Percentiles rank a stretch among this genome's conserved stretches.
These are phyloP conservation scores for Colletotrichum euphorbiae DNA, from an alignment of 2,329 filamentous ascomycete species.

Conservation along the genomic window DNA sequence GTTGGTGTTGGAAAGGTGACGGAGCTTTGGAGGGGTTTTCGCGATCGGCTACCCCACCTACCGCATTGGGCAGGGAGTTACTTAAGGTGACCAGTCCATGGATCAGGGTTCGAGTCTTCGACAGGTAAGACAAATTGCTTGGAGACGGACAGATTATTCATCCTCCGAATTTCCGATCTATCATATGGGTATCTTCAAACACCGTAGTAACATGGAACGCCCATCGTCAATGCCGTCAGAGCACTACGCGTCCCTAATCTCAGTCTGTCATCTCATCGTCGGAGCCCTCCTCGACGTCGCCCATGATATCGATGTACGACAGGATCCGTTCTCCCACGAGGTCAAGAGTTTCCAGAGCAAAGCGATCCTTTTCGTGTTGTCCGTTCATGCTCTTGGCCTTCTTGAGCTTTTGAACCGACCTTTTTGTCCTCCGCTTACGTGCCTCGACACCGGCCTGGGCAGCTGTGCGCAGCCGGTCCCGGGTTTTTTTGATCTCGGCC, in stretches of 20 bases:
- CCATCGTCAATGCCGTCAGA: not conserved
- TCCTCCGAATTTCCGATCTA: not conserved
- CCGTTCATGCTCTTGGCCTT: constrained; percentile 38
- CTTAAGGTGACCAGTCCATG: not conserved
- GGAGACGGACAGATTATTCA: not conserved
- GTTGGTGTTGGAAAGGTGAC: not conserved
- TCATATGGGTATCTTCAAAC: constrained; percentile 24
- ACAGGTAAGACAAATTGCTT: not conserved
- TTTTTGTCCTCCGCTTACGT: constrained; percentile 60
- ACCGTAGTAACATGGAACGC: constrained; percentile 5
- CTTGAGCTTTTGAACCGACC: constrained; percentile 45
- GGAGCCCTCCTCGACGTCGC: not conserved
- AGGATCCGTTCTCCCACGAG: constrained; percentile 58
- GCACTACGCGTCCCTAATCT: not conserved
- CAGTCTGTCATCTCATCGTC: constrained; percentile 28
- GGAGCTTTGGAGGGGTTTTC: constrained; percentile 23
- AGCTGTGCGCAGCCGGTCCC: constrained; percentile 51
- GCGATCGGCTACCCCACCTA: constrained; percentile 38
- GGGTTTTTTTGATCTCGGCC: constrained; percentile 50
- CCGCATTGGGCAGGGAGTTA: constrained; percentile 1
- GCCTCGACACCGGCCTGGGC: constrained; percentile 61
- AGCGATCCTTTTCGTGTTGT: constrained; percentile 51
- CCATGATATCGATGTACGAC: constrained; percentile 36
- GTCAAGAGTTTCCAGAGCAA: constrained; percentile 57
- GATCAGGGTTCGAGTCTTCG: constrained; percentile 5